phyloP scores from a whole-genome alignment of 164 flowering plant genomes.

The Vitis rotundifolia region DNA sequence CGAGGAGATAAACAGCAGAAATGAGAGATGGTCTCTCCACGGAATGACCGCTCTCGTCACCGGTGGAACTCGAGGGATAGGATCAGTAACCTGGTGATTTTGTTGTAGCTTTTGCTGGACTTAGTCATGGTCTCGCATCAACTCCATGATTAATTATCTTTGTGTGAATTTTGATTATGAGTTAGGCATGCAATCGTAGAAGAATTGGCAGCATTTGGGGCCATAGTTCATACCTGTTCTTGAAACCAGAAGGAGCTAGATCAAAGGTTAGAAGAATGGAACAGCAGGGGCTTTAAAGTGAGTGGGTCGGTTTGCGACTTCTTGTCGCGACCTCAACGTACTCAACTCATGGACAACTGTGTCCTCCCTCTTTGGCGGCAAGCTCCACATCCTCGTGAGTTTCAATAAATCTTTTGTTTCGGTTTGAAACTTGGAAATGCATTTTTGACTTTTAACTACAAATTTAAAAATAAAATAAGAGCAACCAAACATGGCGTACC shows the following conservation, averaged over 20 bases:
- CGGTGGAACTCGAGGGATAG: constrained; percentile 60
- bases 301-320: constrained; percentile 55
- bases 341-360: constrained; percentile 44
- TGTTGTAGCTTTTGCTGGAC: too few relatives aligned
- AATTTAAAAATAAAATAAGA: too few relatives aligned
- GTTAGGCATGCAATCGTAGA: constrained; percentile 49
- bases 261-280: constrained; percentile 39
- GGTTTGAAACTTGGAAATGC: too few relatives aligned
- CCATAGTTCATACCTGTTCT: constrained; percentile 46
- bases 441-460: too few relatives aligned
- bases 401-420: neutral
- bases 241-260: constrained; percentile 39
- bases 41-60: constrained; percentile 69
- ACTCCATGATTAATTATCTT: too few relatives aligned
- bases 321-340: constrained; percentile 29
- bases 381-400: constrained; percentile 64
- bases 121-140: too few relatives aligned
- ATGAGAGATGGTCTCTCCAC: constrained; percentile 44
- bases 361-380: constrained; percentile 43
- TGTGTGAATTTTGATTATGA: too few relatives aligned
- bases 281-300: constrained; percentile 41
- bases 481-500: too few relatives aligned
- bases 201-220: constrained; percentile 55
- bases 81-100: too few relatives aligned
- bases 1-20: neutral